These are phyloP conservation scores for Rutidosis leptorrhynchoides DNA, from an alignment of 129 eudicot genomes.

Conservation along the genomic window DNA sequence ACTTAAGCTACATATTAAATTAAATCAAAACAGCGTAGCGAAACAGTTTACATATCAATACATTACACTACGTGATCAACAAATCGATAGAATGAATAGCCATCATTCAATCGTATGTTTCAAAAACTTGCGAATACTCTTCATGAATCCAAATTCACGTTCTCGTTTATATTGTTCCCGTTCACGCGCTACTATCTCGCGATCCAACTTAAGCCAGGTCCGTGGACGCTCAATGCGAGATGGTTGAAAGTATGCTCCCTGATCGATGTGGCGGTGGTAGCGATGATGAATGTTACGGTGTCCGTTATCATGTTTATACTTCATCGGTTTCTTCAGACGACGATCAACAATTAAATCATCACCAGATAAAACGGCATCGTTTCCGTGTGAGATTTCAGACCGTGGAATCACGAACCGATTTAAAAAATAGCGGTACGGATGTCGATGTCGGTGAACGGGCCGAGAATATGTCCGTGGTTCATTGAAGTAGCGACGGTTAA, in stretches of 20 bases:
- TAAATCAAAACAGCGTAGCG: constrained; percentile 19
- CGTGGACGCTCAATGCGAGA: no score
- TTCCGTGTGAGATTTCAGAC: constrained; percentile 12
- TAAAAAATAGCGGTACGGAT: constrained; percentile 1
- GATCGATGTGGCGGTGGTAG: constrained; percentile 19
- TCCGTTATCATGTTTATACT: constrained; percentile 15
- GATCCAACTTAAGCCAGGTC: constrained; percentile 9
- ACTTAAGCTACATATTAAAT: not conserved
- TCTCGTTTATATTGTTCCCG: not conserved
- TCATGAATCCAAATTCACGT: constrained; percentile 27
- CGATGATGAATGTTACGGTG: constrained; percentile 18
- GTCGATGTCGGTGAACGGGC: constrained; percentile 9
- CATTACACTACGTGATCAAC: not conserved
- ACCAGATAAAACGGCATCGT: not conserved
- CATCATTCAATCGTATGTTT: constrained; percentile 32
- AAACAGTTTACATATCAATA: constrained; percentile 23
- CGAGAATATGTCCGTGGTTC: constrained; percentile 6
- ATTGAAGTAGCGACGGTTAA: constrained; percentile 29
- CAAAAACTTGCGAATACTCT: constrained; percentile 29
- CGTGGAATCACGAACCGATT: constrained; percentile 1
- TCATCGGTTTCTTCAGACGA: constrained; percentile 7
- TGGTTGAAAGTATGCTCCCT: no score
- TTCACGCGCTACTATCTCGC: constrained; percentile 4
- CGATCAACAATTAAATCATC: not conserved
- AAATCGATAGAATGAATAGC: constrained; percentile 10